Conservation (phyloP, 768 basidiomycete species). For the Boletus edulis region DNA sequence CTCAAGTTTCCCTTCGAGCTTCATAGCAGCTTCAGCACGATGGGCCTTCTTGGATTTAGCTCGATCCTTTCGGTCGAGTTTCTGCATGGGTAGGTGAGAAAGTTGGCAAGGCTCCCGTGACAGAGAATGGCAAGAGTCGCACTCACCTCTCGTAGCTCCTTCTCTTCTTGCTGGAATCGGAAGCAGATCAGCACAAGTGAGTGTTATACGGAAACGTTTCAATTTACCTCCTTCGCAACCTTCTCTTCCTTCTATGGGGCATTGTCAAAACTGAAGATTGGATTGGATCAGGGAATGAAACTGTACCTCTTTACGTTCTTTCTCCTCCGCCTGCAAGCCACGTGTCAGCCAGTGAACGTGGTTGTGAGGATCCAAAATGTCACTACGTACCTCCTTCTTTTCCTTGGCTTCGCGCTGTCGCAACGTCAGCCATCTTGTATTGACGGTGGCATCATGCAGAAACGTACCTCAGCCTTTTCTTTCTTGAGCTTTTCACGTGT, state of each 20-base stretch:
- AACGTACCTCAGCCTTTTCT: constrained; percentile 59
- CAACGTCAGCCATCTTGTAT: constrained; percentile 3
- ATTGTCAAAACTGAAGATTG: constrained; percentile 6
- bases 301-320: constrained; percentile 57
- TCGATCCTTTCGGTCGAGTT: constrained; percentile 54
- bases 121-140: not conserved
- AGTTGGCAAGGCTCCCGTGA: not conserved
- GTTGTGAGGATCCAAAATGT: not conserved
- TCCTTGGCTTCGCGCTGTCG: constrained; percentile 77
- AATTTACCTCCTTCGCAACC: constrained; percentile 53
- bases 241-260: constrained; percentile 47
- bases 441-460: not conserved
- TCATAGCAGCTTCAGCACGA: constrained; percentile 33
- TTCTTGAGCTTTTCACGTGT: constrained; percentile 82
- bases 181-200: constrained; percentile 19
- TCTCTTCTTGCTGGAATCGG: constrained; percentile 38
- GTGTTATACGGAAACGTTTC: not conserved
- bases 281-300: not conserved
- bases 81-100: constrained; percentile 31
- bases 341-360: constrained; percentile 1
- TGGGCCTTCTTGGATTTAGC: constrained; percentile 52
- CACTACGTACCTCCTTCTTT: constrained; percentile 55
- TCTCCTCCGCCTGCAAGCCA: constrained; percentile 51
- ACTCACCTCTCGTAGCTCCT: constrained; percentile 46
- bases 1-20: constrained; percentile 29